These are phyloP conservation scores for Hypoxylon sp. DNA, from an alignment of 2,329 filamentous ascomycete species.

Conservation along the genomic window DNA sequence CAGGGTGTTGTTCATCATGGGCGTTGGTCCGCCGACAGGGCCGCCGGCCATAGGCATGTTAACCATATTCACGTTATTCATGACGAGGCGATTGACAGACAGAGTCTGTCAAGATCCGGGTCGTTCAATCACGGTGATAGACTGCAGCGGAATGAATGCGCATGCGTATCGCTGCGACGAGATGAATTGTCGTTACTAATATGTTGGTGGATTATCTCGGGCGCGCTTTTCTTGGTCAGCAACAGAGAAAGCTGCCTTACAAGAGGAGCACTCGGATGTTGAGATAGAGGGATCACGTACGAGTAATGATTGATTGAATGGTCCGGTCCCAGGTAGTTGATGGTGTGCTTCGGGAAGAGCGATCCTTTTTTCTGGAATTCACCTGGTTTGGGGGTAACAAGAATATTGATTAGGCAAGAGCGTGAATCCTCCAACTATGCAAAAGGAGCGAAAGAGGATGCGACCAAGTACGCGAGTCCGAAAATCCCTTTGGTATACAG, in stretches of 20 bases:
- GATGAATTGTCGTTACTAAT: conserved; percentile 11
- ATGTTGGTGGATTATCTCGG: conserved; percentile 4
- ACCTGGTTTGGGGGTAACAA: conserved; percentile 23
- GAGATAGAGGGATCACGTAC: conserved; percentile 25
- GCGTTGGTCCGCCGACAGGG: conserved; percentile 71
- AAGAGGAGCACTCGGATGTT: conserved; percentile 4
- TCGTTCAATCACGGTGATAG: conserved; percentile 45
- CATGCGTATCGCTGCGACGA: conserved; percentile 46
- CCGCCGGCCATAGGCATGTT: conserved; percentile 77
- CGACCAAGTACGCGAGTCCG: conserved; percentile 41
- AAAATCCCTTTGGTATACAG: conserved; percentile 39
- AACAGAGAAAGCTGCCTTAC: conserved; percentile 21
- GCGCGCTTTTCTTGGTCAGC: conserved; percentile 21
- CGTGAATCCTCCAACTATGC: conserved; percentile 33
- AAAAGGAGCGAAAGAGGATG: conserved; percentile 39
- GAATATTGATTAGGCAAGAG: conserved; percentile 38
- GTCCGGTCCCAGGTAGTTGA: conserved; percentile 7
- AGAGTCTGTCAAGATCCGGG: conserved; percentile 52
- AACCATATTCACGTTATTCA: conserved; percentile 77
- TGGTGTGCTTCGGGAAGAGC: conserved; percentile 17
- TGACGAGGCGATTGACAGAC: conserved; percentile 58
- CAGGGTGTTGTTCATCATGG: conserved; percentile 74
- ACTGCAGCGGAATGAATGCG: conserved; percentile 33
- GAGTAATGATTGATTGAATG: conserved; percentile 29
- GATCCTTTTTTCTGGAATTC: conserved; percentile 23